phyloP scores from a whole-genome alignment of 306 rosid genomes.

The Neltuma alba region DNA sequence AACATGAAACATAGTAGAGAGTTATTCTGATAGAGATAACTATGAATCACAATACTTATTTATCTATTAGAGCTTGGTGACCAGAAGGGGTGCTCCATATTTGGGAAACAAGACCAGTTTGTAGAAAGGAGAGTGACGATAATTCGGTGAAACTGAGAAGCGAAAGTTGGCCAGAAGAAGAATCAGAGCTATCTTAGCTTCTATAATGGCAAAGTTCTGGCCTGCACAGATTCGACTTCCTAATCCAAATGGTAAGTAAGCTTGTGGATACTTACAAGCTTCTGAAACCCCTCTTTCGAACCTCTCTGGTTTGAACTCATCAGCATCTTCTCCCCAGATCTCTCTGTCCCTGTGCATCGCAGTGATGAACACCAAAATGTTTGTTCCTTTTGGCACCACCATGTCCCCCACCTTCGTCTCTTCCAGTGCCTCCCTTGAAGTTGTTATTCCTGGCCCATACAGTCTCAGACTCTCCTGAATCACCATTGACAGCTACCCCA shows the following conservation, averaged over 20 bases:
- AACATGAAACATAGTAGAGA: neutral
- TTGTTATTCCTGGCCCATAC: conserved; percentile 21
- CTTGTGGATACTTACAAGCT: conserved; percentile 45
- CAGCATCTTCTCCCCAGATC: conserved; percentile 43
- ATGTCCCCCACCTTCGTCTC: conserved; percentile 36
- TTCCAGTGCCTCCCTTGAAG: conserved; percentile 37
- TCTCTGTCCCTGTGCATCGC: conserved; percentile 39
- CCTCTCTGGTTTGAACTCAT: conserved; percentile 44
- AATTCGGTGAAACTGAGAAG: conserved; percentile 40
- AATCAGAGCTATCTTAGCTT: conserved; percentile 23
- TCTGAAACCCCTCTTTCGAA: conserved; percentile 35
- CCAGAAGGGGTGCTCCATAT: conserved; percentile 32
- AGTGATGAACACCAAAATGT: conserved; percentile 26
- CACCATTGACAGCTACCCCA: conserved; percentile 42
- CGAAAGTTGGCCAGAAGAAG: conserved; percentile 32
- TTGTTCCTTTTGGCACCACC: conserved; percentile 40
- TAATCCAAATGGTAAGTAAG: conserved; percentile 42
- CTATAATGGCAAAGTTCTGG: conserved; percentile 26
- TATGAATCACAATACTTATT: no score
- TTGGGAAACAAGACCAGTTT: conserved; percentile 32
- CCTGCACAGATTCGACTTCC: conserved; percentile 42
- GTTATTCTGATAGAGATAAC: no score
- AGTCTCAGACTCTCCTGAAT: conserved; percentile 48
- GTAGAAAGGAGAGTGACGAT: conserved; percentile 30
- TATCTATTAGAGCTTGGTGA: neutral